phyloP scores from a whole-genome alignment of 2,329 filamentous ascomycete species.

The Trichoderma sp. region DNA sequence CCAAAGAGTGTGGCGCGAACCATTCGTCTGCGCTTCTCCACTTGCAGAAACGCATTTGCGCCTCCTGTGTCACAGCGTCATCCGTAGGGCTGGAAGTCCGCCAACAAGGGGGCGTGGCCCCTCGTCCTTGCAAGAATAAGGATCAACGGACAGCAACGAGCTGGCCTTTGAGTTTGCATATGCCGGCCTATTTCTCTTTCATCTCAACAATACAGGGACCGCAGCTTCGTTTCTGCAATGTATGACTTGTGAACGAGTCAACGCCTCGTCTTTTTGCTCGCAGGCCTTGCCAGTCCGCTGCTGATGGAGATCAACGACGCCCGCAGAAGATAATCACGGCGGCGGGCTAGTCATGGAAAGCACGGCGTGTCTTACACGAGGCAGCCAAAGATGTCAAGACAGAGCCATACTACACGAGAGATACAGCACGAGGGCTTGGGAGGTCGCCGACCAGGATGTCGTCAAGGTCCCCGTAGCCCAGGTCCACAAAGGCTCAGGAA shows the following conservation, averaged over 20 bases:
- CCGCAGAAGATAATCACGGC: constrained; percentile 17
- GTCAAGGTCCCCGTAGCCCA: constrained; percentile 23
- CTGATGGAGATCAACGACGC: constrained; percentile 15
- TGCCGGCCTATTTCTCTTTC: background rate
- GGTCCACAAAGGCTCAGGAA: constrained; percentile 21
- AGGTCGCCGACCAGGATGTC: constrained; percentile 24
- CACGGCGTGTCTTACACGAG: constrained; percentile 21
- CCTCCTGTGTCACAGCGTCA: constrained; percentile 24
- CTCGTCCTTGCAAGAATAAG: background rate
- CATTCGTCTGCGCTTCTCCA: constrained; percentile 17
- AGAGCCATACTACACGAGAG: background rate
- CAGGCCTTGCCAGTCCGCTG: constrained; percentile 2
- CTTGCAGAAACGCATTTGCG: constrained; percentile 5
- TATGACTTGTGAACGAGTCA: no score
- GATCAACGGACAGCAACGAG: background rate
- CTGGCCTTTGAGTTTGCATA: background rate
- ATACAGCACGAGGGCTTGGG: constrained; percentile 14
- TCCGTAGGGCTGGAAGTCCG: constrained; percentile 17
- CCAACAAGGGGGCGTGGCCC: constrained; percentile 7
- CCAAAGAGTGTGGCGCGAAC: constrained; percentile 21
- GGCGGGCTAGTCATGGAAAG: constrained; percentile 1
- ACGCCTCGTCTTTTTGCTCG: background rate
- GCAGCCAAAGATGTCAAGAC: constrained; percentile 3
- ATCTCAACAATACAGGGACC: background rate
- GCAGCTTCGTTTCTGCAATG: no score